Base-by-base conservation (phyloP, 2,329 filamentous ascomycete genomes). In the Neurospora sp. region DNA sequence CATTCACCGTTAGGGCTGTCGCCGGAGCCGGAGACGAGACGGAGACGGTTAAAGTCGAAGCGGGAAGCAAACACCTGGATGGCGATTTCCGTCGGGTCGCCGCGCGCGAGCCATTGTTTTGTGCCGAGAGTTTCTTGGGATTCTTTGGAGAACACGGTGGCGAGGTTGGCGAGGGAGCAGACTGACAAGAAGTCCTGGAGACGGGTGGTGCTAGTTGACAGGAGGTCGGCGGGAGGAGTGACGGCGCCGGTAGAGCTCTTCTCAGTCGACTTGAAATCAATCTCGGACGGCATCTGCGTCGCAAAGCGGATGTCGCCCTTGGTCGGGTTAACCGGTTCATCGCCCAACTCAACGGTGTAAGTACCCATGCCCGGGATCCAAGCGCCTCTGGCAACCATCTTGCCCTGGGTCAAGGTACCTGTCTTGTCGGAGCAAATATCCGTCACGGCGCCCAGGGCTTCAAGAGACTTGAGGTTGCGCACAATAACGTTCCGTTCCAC, bases 351-450 rank as follows among this genome's bases (percentile, higher is more conserved):
- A 6, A 81, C 81, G 72, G 87, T 83, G 37, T 81, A 82, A 4
- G 86, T 82, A 36, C 84, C 83, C 3, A 84, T 83, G 10, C 83
- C 84, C 19, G 85, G 84, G 12, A 91, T 82, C 85, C 87, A 89
- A 17, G 88, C 84, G 76, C 87, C 88, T 65, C 86, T 83, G 4
- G 87, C 85, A 43, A 90, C 86, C 88, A 91, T 90, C 77, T 88
- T 88, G 71, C 88, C 86, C 74, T 88, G 87, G 3, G 87, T 89
- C 62, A 89, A 80, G 0, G 89, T 91, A 39, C 89, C 89, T 1
- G 89, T 91, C 81, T 91, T 91, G 82, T 91, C 89, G 52, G 87
- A 89, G 79, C 89, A 91, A 70, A 91, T 89, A 73, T 89, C 87
- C 70, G 88, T 91, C 17, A 91, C 88, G 69, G 87, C 88, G 66